phyloP scores from a whole-genome alignment of 2,329 filamentous ascomycete species.

The Penicillium brevicompactum region DNA sequence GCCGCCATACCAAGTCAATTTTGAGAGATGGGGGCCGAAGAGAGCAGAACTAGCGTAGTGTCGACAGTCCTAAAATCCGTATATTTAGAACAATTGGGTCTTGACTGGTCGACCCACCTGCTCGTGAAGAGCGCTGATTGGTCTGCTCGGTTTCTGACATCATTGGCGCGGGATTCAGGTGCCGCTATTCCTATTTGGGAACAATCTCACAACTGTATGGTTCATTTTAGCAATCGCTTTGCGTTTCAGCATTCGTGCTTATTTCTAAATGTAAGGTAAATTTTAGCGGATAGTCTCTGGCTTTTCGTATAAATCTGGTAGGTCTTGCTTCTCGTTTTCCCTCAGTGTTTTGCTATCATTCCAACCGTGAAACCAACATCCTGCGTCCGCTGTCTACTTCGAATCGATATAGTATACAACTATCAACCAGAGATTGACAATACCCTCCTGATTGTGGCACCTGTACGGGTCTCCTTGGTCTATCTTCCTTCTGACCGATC shows the following conservation, averaged over 20 bases:
- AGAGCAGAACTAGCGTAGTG: not conserved
- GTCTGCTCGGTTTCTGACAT: constrained; percentile 26
- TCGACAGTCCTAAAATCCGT: not conserved
- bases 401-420: not conserved
- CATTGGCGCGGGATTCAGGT: constrained; percentile 6
- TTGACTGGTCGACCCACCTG: constrained; percentile 1
- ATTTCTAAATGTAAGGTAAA: constrained; percentile 8
- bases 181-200: constrained; percentile 18
- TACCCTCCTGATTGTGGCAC: not conserved
- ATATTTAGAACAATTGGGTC: constrained; percentile 5
- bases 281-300: not conserved
- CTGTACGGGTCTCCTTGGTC: not conserved
- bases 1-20: not conserved
- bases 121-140: constrained; percentile 5
- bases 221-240: constrained; percentile 7
- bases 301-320: not conserved
- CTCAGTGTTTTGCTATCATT: not conserved
- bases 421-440: not conserved
- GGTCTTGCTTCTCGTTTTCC: not conserved
- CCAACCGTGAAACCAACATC: not conserved
- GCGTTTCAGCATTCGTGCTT: constrained; percentile 18
- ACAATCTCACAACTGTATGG: constrained; percentile 12
- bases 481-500: not conserved
- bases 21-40: not conserved
- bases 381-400: not conserved